Percentiles rank a stretch among this genome's conserved stretches.
Conservation (phyloP, 2,329 filamentous ascomycete species). For the Neodidymelliopsis sp. region DNA sequence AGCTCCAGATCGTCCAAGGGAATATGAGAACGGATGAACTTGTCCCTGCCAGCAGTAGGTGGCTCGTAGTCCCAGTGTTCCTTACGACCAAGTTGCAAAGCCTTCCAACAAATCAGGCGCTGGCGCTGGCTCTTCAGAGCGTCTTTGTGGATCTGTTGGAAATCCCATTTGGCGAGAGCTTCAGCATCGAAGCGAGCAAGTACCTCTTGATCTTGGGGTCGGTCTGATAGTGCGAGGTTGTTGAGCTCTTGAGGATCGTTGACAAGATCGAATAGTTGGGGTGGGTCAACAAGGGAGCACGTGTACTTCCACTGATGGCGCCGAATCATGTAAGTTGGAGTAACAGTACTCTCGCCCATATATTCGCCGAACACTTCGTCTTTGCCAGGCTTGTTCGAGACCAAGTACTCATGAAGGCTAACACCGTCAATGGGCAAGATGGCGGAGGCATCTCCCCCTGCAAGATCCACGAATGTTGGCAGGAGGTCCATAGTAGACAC, state of each 20-base stretch:
- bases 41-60: conserved; percentile 70
- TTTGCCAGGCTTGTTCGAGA: conserved; percentile 62
- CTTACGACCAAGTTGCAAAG: conserved; percentile 69
- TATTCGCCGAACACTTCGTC: conserved; percentile 96
- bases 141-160: conserved; percentile 75
- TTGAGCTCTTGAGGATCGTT: conserved; percentile 78
- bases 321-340: conserved; percentile 92
- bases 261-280: conserved; percentile 82
- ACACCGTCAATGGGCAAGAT: conserved; percentile 85
- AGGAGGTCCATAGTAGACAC: conserved; percentile 92
- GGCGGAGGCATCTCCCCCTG: conserved; percentile 72
- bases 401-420: conserved; percentile 63
- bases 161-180: conserved; percentile 79
- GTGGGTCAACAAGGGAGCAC: conserved; percentile 81
- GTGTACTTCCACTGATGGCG: conserved; percentile 91
- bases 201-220: conserved; percentile 50
- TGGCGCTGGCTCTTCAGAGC: conserved; percentile 81
- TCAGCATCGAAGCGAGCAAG: conserved; percentile 74
- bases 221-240: conserved; percentile 66
- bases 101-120: conserved; percentile 79
- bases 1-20: conserved; percentile 82
- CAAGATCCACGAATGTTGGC: conserved; percentile 85
- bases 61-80: conserved; percentile 89
- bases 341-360: conserved; percentile 89
- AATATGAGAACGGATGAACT: conserved; percentile 82